Percentiles rank a stretch among this genome's conserved stretches.
phyloP scores from a whole-genome alignment of 169 alveolate species.

The Besnoitia besnoiti region DNA sequence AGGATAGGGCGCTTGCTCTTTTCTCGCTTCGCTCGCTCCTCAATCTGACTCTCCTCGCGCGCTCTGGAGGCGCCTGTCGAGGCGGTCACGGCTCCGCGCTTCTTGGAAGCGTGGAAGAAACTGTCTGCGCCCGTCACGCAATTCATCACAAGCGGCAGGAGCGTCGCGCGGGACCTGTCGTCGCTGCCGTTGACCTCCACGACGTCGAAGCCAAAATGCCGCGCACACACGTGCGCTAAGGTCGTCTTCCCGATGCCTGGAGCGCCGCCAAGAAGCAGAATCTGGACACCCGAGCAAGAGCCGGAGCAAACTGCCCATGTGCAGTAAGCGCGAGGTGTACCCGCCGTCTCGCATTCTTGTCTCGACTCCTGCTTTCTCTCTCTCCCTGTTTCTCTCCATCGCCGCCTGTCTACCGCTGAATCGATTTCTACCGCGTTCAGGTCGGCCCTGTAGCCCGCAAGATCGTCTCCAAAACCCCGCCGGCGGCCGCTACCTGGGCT shows the following conservation, averaged over 20 bases:
- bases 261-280: conserved; percentile 91
- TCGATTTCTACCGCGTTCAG: too few relatives aligned
- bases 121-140: conserved; percentile 46
- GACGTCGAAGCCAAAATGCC: conserved; percentile 90
- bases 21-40: neutral
- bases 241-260: conserved; percentile 97
- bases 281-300: conserved; percentile 43
- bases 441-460: too few relatives aligned
- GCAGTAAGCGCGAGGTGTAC: too few relatives aligned
- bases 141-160: conserved; percentile 78
- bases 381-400: too few relatives aligned
- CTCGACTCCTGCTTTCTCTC: too few relatives aligned
- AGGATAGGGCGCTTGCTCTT: conserved; percentile 76
- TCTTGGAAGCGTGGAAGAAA: neutral
- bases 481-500: too few relatives aligned
- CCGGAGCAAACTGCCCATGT: too few relatives aligned
- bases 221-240: conserved; percentile 87
- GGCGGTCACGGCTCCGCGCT: neutral
- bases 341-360: too few relatives aligned
- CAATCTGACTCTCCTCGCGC: neutral
- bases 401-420: too few relatives aligned
- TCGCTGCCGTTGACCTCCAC: conserved; percentile 97
- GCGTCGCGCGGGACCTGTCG: conserved; percentile 86
- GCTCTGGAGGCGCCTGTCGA: neutral
- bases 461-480: too few relatives aligned